These are phyloP conservation scores for Mycena amicta DNA, from an alignment of 768 basidiomycete genomes.

Conservation along the genomic window DNA sequence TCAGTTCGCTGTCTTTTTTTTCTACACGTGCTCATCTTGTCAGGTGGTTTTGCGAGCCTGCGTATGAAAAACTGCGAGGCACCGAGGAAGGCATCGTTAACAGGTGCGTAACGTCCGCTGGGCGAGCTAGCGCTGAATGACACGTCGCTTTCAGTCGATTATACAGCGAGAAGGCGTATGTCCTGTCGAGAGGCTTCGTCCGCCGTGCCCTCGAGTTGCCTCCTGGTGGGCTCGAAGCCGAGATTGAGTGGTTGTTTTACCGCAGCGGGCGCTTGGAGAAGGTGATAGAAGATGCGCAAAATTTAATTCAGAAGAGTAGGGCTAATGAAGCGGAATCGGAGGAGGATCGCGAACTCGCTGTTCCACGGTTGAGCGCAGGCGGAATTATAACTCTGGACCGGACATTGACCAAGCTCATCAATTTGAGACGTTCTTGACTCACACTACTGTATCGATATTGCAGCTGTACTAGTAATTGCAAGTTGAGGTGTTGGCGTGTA, in stretches of 20 bases:
- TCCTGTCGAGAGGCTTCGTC: constrained; percentile 86
- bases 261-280: constrained; percentile 64
- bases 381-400: constrained; percentile 78
- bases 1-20: constrained; percentile 43
- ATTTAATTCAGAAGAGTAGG: constrained; percentile 71
- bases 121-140: constrained; percentile 1
- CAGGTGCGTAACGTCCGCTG: constrained; percentile 47
- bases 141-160: constrained; percentile 58
- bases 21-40: constrained; percentile 3
- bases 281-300: constrained; percentile 63
- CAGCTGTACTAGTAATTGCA: too few relatives aligned
- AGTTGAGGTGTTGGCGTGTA: too few relatives aligned
- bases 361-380: constrained; percentile 78
- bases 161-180: constrained; percentile 92
- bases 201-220: constrained; percentile 87
- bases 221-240: constrained; percentile 66
- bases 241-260: constrained; percentile 77
- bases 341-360: constrained; percentile 50
- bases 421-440: constrained; percentile 1
- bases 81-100: constrained; percentile 90
- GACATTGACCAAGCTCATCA: constrained; percentile 55
- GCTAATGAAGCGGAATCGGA: constrained; percentile 30
- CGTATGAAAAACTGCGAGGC: constrained; percentile 88
- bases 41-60: constrained; percentile 91
- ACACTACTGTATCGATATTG: too few relatives aligned